Base-by-base conservation (phyloP, 2,329 filamentous ascomycete species). In the Teratosphaeria nubilosa region DNA sequence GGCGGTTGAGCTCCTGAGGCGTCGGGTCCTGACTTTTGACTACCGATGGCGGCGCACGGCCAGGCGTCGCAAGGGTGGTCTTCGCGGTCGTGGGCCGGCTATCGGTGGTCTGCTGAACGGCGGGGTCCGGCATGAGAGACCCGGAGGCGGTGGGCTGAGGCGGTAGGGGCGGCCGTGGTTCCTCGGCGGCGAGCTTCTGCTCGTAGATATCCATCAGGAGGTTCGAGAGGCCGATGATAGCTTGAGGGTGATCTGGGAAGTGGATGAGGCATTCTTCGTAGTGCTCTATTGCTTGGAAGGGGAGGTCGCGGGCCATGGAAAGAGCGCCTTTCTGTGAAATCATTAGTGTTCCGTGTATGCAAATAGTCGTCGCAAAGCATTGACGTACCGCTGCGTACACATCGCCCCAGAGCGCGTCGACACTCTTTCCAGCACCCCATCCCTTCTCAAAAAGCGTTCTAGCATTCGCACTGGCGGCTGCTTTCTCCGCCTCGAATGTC, bases 171-270 rank as follows among this genome's bases (percentile, higher is more conserved):
- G 70, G 61, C 70, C 73, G 75, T 59, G 77, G 77, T 3, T 84
- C 85, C 48, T 86, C 79, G 22, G 89, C 75, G 53, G 83, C 72
- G 34, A 79, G 71, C 10, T 70, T 80, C 71, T 89, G 80, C 64
- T 78, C 84, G 74, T 92, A 95, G 22, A 95, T 85, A 68, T 96
- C 91, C 54, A 97, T 80, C 6, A 99, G 80, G 41, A 97, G 86
- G 65, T 88, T 88, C 20, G 90, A 90, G 24, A 99, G 76, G 0
- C 88, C 89, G 37, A 96, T 84, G 25, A 88, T 95, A 32, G 89
- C 90, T 14, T 80, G 79, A 0, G 88, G 80, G 65, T 99, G 92
- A 68, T 97, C 85, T 0, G 87, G 85, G 62, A 83, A 88, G 69
- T 91, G 85, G 25, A 86, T 84, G 20, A 99, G 77, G 14, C 91